Percentiles rank a stretch among this genome's conserved stretches.
Evolutionary conservation across 2,329 filamentous ascomycete genomes (phyloP).

Genomic region (Aspergillus uvarum): DNA sequence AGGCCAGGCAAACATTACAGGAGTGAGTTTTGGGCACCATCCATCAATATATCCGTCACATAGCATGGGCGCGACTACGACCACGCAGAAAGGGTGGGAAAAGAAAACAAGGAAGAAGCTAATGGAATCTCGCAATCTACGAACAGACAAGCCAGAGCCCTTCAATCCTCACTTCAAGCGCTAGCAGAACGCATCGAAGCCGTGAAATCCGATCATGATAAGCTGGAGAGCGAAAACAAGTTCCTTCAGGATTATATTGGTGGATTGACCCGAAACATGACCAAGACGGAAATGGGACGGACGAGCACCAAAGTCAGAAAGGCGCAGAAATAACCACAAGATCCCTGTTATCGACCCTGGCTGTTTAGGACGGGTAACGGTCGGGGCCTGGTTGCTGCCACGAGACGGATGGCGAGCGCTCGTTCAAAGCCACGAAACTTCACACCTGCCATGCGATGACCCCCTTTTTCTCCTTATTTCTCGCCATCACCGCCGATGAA

Average conservation of each 20-base stretch:
- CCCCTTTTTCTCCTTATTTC: constrained; percentile 1
- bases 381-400: constrained; percentile 14
- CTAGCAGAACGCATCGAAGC: constrained; percentile 93
- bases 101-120: background rate
- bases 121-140: background rate
- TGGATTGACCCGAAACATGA: constrained; percentile 78
- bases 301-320: constrained; percentile 54
- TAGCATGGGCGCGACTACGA: too few species aligned
- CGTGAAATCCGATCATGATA: constrained; percentile 91
- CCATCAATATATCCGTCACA: background rate
- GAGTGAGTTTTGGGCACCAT: constrained; percentile 49
- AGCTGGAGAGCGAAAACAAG: constrained; percentile 94
- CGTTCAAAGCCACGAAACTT: constrained; percentile 8
- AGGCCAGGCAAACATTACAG: constrained; percentile 67
- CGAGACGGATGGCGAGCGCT: constrained; percentile 17
- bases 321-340: constrained; percentile 36
- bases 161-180: constrained; percentile 85
- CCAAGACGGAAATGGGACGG: constrained; percentile 56
- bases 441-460: background rate
- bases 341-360: constrained; percentile 1
- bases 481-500: background rate
- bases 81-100: too few species aligned
- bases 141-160: constrained; percentile 75
- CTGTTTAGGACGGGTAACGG: constrained; percentile 13
- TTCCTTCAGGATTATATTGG: constrained; percentile 98